phyloP scores from a whole-genome alignment of 305 asterid species.

The Fraxinus velutina region DNA sequence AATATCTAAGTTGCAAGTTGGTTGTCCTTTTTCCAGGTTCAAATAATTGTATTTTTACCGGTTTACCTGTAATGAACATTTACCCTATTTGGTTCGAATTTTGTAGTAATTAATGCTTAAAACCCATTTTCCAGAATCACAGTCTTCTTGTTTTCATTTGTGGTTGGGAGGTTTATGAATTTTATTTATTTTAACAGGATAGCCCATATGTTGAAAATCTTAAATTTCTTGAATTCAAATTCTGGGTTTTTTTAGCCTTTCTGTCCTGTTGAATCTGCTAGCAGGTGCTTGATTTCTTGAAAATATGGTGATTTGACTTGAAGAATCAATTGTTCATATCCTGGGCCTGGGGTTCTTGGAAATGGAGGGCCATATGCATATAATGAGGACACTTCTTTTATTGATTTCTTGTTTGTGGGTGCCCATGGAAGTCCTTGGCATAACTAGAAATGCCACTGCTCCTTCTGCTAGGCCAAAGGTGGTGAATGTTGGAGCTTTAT shows the following conservation, averaged over 20 bases:
- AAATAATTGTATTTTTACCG: neutral
- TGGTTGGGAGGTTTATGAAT: neutral
- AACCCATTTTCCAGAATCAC: neutral
- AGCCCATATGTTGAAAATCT: constrained; percentile 4
- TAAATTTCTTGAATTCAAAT: constrained; percentile 11
- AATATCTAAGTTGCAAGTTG: constrained; percentile 16
- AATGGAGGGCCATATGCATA: constrained; percentile 15
- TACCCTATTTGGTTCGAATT: neutral
- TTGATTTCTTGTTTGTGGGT: constrained; percentile 32
- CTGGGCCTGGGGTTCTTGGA: neutral
- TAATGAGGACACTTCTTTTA: constrained; percentile 24
- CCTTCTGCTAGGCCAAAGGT: constrained; percentile 28
- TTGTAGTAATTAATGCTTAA: neutral
- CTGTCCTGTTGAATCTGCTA: neutral
- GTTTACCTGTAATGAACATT: neutral
- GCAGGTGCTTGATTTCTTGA: constrained; percentile 24
- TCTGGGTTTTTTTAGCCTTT: constrained; percentile 21
- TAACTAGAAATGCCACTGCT: constrained; percentile 30
- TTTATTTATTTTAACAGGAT: neutral
- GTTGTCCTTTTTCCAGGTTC: neutral
- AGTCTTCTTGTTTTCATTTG: neutral
- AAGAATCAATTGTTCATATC: constrained; percentile 3
- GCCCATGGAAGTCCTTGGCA: constrained; percentile 33
- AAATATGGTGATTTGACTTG: constrained; percentile 21
- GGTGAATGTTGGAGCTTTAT: constrained; percentile 68